phyloP scores from a whole-genome alignment of 305 asterid genomes.

The Fraxinus sp. region DNA sequence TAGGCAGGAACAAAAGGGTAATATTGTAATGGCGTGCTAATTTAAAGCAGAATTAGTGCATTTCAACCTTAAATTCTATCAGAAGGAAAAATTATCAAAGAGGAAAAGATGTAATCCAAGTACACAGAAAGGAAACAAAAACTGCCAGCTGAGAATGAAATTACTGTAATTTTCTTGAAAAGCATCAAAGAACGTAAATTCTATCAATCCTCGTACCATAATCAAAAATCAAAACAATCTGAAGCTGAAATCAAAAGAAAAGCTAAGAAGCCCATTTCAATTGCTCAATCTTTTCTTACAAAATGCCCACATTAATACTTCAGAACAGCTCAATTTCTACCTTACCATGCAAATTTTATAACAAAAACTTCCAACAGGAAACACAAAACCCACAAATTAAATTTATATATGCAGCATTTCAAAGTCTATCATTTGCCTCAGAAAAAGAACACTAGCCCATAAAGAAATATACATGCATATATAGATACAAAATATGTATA shows the following conservation, averaged over 20 bases:
- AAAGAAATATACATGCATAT: background rate
- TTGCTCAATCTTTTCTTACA: background rate
- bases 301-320: conserved; percentile 2
- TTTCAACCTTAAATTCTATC: background rate
- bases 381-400: background rate
- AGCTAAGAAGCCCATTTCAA: background rate
- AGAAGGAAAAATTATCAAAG: background rate
- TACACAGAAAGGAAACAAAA: background rate
- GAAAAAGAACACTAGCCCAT: background rate
- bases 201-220: background rate
- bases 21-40: background rate
- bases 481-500: background rate
- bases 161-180: background rate
- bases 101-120: background rate
- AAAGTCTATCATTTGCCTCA: background rate
- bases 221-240: background rate
- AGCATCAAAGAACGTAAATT: background rate
- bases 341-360: background rate
- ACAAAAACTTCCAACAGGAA: background rate
- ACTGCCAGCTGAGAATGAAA: background rate
- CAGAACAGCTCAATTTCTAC: conserved; percentile 9
- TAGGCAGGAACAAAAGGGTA: background rate
- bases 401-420: background rate
- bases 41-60: background rate
- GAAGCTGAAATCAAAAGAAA: background rate